phyloP scores from a whole-genome alignment of 2,329 filamentous ascomycete species.

The Neofusicoccum ribis region DNA sequence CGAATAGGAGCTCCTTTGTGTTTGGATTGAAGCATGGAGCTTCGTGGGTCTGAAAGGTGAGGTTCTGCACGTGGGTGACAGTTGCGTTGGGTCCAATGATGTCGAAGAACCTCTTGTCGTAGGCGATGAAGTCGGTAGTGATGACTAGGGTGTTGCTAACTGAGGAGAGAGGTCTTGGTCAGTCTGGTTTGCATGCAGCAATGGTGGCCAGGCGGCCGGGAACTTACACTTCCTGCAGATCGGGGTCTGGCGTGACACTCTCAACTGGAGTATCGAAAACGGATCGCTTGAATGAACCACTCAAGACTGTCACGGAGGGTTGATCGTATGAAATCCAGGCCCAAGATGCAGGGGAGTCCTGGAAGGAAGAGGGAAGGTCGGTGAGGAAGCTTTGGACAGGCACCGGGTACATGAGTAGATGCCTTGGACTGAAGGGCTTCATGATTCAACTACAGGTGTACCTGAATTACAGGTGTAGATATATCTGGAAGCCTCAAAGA shows the following conservation, averaged over 20 bases:
- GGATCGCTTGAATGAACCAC: constrained; percentile 21
- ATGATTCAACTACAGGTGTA: neutral
- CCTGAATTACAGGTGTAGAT: neutral
- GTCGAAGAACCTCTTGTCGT: constrained; percentile 24
- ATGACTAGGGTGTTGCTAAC: constrained; percentile 20
- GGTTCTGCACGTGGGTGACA: constrained; percentile 21
- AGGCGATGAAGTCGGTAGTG: constrained; percentile 24
- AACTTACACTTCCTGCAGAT: constrained; percentile 12
- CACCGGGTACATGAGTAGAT: neutral
- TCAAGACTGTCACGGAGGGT: constrained; percentile 18
- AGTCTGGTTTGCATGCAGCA: neutral
- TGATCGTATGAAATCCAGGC: constrained; percentile 21
- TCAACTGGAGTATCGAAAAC: constrained; percentile 20
- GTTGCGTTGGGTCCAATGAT: constrained; percentile 23
- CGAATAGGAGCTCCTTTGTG: constrained; percentile 22
- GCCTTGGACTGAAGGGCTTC: neutral
- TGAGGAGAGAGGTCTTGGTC: too few relatives aligned
- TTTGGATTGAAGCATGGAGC: constrained; percentile 22
- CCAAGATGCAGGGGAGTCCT: constrained; percentile 13
- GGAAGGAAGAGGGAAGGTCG: constrained; percentile 3
- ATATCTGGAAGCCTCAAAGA: too few relatives aligned
- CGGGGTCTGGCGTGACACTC: constrained; percentile 4
- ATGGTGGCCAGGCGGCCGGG: neutral
- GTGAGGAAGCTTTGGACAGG: constrained; percentile 4
- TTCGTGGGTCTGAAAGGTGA: constrained; percentile 24